Evolutionary conservation across 805 yeast genomes (phyloP), one percentile per base, ranked within the genome.

Genomic region (Komagataella pseudopastoris): DNA sequence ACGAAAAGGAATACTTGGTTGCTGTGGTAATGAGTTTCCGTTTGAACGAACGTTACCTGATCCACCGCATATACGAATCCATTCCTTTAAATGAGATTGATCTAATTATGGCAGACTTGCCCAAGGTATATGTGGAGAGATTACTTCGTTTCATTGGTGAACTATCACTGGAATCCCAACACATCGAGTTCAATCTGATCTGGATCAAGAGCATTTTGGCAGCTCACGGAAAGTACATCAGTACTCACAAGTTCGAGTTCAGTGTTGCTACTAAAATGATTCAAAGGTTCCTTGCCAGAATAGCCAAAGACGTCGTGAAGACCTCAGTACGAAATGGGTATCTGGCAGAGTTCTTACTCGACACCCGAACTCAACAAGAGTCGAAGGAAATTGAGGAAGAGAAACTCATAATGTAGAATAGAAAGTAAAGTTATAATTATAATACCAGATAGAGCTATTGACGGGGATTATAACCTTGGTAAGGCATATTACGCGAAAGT

Each of bases 11-110:
- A 51, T 88, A 80, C 63, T 69, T 90, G 58, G 78, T 78, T 45
- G 91, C 97, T 0, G 67, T 91, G 53, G 86, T 90, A 12, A 89
- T 93, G 97, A 80, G 97, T 0, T 89, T 93, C 75, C 76, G 99
- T 65, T 74, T 93, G 54, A 93, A 93, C 62, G 99, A 93, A 62
- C 69, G 67, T 8, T 78, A 82, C 58, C 69, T 93, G 51, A 79
- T 90, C 23, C 83, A 83, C 54, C 74, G 74, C 54, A 85, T 87
- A 0, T 87, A 81, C 63, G 96, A 88, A 63, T 59, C 75, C 4
- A 73, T 90, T 7, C 91, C 93, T 1, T 61, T 76, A n/a, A 69
- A 71, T 3, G 95, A 89, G 60, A 78, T 91, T 44, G 70, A 75
- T 39, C 65, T 93, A 50, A 77, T 90, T 6, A 70, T 83, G 6